phyloP scores from a whole-genome alignment of 1,139 yeast genomes.

The Geotrichum australiense region DNA sequence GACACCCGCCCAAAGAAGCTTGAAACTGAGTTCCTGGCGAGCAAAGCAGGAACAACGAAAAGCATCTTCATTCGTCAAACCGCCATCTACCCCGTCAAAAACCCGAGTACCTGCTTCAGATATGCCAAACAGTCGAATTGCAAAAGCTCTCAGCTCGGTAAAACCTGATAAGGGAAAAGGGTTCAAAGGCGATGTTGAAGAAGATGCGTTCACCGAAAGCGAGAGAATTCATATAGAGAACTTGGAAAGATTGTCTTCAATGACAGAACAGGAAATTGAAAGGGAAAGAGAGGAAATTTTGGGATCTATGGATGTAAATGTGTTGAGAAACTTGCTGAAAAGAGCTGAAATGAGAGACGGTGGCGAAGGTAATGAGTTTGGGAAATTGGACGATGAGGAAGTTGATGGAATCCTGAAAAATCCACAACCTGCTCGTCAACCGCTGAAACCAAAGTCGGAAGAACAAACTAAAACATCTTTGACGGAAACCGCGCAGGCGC shows the following conservation, averaged over 20 bases:
- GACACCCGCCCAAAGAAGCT: conserved; percentile 24
- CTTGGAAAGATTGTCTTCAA: conserved; percentile 49
- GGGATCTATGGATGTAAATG: conserved; percentile 58
- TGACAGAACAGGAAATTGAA: conserved; percentile 62
- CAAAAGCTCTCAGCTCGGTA: conserved; percentile 9
- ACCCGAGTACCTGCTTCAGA: not conserved
- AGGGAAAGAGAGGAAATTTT: conserved; percentile 62
- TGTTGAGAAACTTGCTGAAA: conserved; percentile 48
- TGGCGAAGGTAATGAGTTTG: conserved; percentile 31
- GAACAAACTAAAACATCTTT: not conserved
- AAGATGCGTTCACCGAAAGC: conserved; percentile 50
- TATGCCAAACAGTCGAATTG: conserved; percentile 6
- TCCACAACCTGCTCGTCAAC: conserved; percentile 3
- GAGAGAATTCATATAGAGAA: conserved; percentile 76
- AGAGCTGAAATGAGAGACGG: conserved; percentile 27
- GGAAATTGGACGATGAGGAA: conserved; percentile 24
- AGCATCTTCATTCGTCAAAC: not conserved
- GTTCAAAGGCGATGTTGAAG: conserved; percentile 26
- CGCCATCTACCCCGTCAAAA: conserved; percentile 1
- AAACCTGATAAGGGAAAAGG: conserved; percentile 1
- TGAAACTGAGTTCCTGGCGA: conserved; percentile 30
- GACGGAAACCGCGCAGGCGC: not conserved
- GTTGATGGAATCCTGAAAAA: conserved; percentile 1
- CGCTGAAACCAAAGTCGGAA: not conserved
- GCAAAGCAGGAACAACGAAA: conserved; percentile 7